Evolutionary conservation across 2,329 filamentous ascomycete genomes (phyloP), one percentile per base, ranked within the genome.

Genomic region (Aureobasidium pullulans): DNA sequence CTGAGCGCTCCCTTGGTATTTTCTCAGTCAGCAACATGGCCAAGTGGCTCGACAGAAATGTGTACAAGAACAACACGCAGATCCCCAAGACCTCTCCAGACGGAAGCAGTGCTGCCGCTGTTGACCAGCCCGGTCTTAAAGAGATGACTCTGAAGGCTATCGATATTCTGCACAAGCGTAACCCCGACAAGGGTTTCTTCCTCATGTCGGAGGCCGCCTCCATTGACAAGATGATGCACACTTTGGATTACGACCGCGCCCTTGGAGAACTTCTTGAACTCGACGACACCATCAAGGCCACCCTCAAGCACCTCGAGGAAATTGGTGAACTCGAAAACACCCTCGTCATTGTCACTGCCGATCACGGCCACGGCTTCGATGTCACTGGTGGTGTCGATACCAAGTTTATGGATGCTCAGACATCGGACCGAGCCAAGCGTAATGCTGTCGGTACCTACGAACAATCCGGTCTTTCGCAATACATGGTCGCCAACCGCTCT

Each of bases 221-320:
- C 1, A 88, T 95, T 66, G 90, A 94, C 76, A 95, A 95, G 80
- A 87, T 90, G 80, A 94, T 95, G 89, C 90, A 95, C 75, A 72
- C 78, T 2, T 81, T 94, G 19, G 90, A 94, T 76, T 94, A 94
- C 71, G 88, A 94, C 74, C 88, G 90, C 57, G 88, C 90, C 0
- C 84, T 95, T 0, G 90, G 88, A 58, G 90, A 95, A 66, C 83
- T 95, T 1, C 83, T 95, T 42, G 90, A 95, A 75, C 81, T 95
- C 36, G 89, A 95, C 69, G 89, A 95, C 73, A 91, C 90, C 4
- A 77, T 95, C 65, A 84, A 84, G 56, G 88, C 88, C 16, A 90
- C 89, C 3, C 79, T 93, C 57, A 79, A 79, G 48, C 85, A 89
- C 69, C 84, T 95, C 44, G 79, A 83, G 66, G 75, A 80, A 34